Evolutionary conservation across 2,329 filamentous ascomycete genomes (phyloP).

Genomic region (Beauveria scarabaeidicola): DNA sequence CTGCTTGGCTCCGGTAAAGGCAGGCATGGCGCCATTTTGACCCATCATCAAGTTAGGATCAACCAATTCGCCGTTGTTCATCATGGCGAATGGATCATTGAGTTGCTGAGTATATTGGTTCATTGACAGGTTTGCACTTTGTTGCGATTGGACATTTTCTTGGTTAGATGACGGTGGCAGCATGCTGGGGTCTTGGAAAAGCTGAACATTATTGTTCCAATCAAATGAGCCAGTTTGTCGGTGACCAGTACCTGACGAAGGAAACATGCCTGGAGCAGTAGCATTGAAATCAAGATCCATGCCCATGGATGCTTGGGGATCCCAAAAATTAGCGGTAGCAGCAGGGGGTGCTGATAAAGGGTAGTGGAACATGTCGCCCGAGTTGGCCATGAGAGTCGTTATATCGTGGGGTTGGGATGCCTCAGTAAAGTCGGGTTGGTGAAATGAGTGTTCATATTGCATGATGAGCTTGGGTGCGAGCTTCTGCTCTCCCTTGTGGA

Average conservation of each 20-base stretch:
- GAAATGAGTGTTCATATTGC: constrained; percentile 50
- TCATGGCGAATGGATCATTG: constrained; percentile 44
- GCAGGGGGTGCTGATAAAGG: constrained; percentile 50
- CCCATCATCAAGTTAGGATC: constrained; percentile 53
- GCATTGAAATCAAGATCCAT: constrained; percentile 54
- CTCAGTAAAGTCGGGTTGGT: constrained; percentile 41
- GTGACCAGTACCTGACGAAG: constrained; percentile 25
- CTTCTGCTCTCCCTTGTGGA: constrained; percentile 46
- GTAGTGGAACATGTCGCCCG: constrained; percentile 50
- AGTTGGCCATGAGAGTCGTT: constrained; percentile 35
- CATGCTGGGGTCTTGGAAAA: constrained; percentile 41
- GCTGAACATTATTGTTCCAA: constrained; percentile 47
- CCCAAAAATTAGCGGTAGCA: constrained; percentile 49
- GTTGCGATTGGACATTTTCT: constrained; percentile 25
- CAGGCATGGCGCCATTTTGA: constrained; percentile 38
- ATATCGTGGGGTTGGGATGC: constrained; percentile 42
- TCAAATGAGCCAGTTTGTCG: constrained; percentile 45
- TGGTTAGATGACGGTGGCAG: constrained; percentile 25
- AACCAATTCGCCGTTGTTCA: constrained; percentile 40
- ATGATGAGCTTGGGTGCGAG: constrained; percentile 46
- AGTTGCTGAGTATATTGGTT: constrained; percentile 31
- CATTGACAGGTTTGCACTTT: background rate
- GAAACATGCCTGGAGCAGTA: constrained; percentile 35
- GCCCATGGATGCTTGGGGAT: constrained; percentile 41
- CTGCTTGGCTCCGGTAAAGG: constrained; percentile 24